phyloP scores from a whole-genome alignment of 2,329 filamentous ascomycete species.

The Leptodontidium sp. region DNA sequence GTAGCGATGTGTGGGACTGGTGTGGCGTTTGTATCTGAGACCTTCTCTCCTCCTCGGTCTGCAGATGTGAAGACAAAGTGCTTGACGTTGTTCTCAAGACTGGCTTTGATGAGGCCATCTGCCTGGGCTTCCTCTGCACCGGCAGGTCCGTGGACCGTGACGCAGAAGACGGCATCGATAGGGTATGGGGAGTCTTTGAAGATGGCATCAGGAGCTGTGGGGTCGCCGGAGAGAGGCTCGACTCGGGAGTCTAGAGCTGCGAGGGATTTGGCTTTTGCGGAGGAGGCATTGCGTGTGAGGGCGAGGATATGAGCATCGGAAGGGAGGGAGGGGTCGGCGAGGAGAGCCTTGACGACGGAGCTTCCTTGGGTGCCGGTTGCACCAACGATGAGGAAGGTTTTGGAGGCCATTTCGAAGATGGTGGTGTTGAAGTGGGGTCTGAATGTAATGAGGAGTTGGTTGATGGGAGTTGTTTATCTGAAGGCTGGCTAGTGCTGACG shows the following conservation, averaged over 20 bases:
- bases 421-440: slow-evolving; percentile 15
- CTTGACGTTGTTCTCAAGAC: slow-evolving; percentile 60
- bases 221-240: slow-evolving; percentile 60
- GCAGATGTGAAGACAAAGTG: slow-evolving; percentile 72
- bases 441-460: background rate
- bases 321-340: slow-evolving; percentile 45
- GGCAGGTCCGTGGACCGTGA: slow-evolving; percentile 46
- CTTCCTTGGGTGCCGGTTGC: slow-evolving; percentile 50
- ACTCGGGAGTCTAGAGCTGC: slow-evolving; percentile 53
- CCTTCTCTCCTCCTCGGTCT: slow-evolving; percentile 64
- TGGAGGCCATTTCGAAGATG: slow-evolving; percentile 44
- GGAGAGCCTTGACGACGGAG: slow-evolving; percentile 46
- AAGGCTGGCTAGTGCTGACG: background rate
- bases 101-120: slow-evolving; percentile 64
- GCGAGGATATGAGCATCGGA: slow-evolving; percentile 48
- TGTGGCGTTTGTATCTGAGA: slow-evolving; percentile 60
- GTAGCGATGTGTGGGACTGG: slow-evolving; percentile 67
- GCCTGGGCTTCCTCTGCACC: slow-evolving; percentile 61
- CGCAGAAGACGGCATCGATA: slow-evolving; percentile 63
- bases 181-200: slow-evolving; percentile 54
- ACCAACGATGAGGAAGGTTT: slow-evolving; percentile 46
- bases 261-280: slow-evolving; percentile 55
- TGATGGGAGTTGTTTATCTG: background rate
- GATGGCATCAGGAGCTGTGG: slow-evolving; percentile 56
- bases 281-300: slow-evolving; percentile 64